Conservation (phyloP, 2,329 filamentous ascomycete genomes). For the Fusarium brevicatenulatum region DNA sequence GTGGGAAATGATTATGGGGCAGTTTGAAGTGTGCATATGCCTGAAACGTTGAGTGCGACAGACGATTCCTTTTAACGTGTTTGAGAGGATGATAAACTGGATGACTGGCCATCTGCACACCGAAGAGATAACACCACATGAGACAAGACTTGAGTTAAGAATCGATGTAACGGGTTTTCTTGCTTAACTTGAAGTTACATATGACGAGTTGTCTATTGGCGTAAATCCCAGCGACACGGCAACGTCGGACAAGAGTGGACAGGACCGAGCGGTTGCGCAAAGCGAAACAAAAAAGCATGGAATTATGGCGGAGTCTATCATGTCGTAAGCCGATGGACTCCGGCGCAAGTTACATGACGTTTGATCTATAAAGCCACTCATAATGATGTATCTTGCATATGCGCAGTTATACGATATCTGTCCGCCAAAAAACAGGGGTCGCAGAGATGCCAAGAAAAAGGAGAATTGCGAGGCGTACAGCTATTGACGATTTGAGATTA, state of each 20-base stretch:
- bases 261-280: neutral
- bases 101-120: neutral
- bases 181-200: neutral
- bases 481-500: neutral
- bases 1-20: neutral
- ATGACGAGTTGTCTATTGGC: constrained; percentile 3
- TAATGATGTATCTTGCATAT: neutral
- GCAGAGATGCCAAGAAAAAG: neutral
- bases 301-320: constrained; percentile 7
- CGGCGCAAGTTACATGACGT: neutral
- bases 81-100: neutral
- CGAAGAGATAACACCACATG: neutral
- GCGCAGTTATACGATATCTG: neutral
- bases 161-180: neutral
- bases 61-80: neutral
- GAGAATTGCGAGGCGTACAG: neutral
- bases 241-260: constrained; percentile 13
- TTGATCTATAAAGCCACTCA: neutral
- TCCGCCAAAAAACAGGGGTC: neutral
- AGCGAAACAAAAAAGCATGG: neutral
- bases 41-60: neutral
- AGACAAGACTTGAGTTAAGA: neutral
- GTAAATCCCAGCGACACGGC: constrained; percentile 11
- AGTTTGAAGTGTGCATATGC: neutral
- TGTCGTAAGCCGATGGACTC: constrained; percentile 9